phyloP scores from a whole-genome alignment of 257 asterid species.

The Solanum raphanifolium region DNA sequence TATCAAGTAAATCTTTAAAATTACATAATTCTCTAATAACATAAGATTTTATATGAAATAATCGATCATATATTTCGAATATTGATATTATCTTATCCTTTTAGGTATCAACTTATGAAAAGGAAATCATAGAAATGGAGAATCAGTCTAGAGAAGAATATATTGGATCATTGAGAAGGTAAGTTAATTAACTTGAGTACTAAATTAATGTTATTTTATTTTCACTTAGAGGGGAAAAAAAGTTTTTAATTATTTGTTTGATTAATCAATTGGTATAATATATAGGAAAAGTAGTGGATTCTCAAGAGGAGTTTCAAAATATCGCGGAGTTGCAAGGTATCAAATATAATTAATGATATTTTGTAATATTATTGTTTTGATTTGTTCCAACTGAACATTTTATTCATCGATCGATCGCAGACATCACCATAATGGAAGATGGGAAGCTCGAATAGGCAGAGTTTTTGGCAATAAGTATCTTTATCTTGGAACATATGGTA shows the following conservation, averaged over 20 bases:
- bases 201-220: background rate
- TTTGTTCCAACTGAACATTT: background rate
- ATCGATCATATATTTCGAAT: background rate
- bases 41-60: background rate
- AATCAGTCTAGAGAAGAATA: conserved; percentile 79
- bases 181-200: background rate
- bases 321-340: conserved; percentile 86
- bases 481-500: conserved; percentile 82
- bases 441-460: conserved; percentile 88
- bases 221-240: background rate
- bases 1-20: background rate
- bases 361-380: background rate
- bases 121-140: conserved; percentile 57
- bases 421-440: conserved; percentile 86
- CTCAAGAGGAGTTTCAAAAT: conserved; percentile 82
- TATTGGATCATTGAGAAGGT: conserved; percentile 79
- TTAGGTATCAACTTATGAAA: conserved; percentile 52
- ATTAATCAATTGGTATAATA: background rate
- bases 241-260: background rate
- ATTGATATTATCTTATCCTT: background rate
- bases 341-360: background rate
- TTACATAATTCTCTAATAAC: background rate
- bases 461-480: conserved; percentile 81
- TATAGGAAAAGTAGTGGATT: conserved; percentile 84
- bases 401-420: conserved; percentile 8